A percentile compares a stretch with the other conserved stretches of the same genome.
Evolutionary conservation across 129 eudicot genomes (phyloP).

Genomic region (Lactuca sativa): DNA sequence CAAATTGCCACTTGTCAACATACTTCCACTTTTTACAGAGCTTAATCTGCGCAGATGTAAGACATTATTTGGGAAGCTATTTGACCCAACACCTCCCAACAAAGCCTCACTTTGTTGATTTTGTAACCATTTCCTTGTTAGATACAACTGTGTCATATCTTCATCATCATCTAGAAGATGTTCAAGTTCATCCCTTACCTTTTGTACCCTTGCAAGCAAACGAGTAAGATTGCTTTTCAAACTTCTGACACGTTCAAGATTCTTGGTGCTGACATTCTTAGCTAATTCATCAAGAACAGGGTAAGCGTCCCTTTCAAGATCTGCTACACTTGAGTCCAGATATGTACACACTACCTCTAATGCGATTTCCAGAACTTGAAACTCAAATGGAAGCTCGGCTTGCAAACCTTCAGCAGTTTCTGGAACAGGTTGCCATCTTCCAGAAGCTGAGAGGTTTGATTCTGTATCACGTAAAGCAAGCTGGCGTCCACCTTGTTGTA

Average conservation of each 20-base stretch:
- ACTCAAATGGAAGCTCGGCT: constrained; percentile 96
- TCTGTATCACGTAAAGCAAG: constrained; percentile 49
- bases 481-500: constrained; percentile 44
- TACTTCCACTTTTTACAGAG: constrained; percentile 84
- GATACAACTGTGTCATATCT: constrained; percentile 89
- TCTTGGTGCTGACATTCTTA: constrained; percentile 88
- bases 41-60: constrained; percentile 59
- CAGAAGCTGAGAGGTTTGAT: constrained; percentile 53
- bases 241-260: constrained; percentile 91
- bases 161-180: constrained; percentile 98
- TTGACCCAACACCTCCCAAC: constrained; percentile 53
- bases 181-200: constrained; percentile 98
- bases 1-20: constrained; percentile 58
- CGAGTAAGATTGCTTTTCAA: constrained; percentile 96
- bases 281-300: constrained; percentile 97
- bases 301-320: constrained; percentile 89
- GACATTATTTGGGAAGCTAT: constrained; percentile 47
- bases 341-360: constrained; percentile 85
- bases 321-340: constrained; percentile 81
- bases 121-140: constrained; percentile 86
- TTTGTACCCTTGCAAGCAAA: constrained; percentile 96
- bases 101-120: constrained; percentile 71
- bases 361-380: constrained; percentile 93
- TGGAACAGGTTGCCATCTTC: constrained; percentile 58
- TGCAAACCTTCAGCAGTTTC: constrained; percentile 72